phyloP scores from a whole-genome alignment of 148 eudicot genomes.

The Tetragonia tetragonoides region DNA sequence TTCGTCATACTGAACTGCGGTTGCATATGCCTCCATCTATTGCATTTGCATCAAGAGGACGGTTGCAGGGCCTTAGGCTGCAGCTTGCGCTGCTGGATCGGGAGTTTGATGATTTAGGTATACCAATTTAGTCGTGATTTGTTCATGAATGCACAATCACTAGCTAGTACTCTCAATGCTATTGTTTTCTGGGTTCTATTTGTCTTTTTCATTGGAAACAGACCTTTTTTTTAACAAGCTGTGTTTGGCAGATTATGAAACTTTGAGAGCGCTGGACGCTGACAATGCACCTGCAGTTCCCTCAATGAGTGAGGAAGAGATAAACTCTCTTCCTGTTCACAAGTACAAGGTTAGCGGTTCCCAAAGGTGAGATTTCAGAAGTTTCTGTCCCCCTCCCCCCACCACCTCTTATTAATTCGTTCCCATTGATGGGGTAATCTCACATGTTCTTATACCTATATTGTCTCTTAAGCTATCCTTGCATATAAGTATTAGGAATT shows the following conservation, averaged over 20 bases:
- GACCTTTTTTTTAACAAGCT: not conserved
- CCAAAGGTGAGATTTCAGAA: constrained; percentile 44
- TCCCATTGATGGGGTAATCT: not conserved
- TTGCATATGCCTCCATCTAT: constrained; percentile 89
- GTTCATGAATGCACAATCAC: not conserved
- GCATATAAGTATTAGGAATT: not conserved
- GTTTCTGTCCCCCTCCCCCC: not conserved
- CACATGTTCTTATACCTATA: not conserved
- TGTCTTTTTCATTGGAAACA: not conserved
- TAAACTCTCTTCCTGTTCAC: constrained; percentile 87
- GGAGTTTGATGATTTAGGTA: constrained; percentile 94
- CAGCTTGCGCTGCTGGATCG: constrained; percentile 97
- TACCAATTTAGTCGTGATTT: not conserved
- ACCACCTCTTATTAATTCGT: not conserved
- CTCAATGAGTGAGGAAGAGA: constrained; percentile 93
- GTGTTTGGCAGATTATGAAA: constrained; percentile 71
- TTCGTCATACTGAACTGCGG: constrained; percentile 88
- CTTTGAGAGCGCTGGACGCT: constrained; percentile 78
- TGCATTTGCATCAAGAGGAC: constrained; percentile 86
- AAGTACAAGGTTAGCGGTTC: constrained; percentile 56
- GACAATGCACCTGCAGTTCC: constrained; percentile 66
- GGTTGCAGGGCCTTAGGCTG: constrained; percentile 86
- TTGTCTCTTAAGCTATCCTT: not conserved
- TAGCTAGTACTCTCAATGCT: not conserved
- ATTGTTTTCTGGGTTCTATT: not conserved